Conservation (phyloP, 805 yeast species). For the Lipomyces orientalis region DNA sequence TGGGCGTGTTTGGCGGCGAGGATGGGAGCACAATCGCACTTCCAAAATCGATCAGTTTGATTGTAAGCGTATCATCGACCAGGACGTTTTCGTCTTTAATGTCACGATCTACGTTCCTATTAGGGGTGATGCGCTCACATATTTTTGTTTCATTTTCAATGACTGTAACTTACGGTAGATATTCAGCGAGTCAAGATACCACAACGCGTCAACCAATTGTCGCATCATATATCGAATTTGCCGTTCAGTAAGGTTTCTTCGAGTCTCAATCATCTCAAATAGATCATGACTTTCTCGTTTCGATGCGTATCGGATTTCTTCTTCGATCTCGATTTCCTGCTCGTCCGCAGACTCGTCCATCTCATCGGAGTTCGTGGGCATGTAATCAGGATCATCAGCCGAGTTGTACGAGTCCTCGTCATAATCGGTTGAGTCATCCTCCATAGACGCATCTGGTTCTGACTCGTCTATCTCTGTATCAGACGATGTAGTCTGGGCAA, state of each 20-base stretch:
- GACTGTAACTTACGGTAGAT: slow-evolving; percentile 25
- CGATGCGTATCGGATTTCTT: slow-evolving; percentile 23
- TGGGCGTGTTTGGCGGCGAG: slow-evolving; percentile 8
- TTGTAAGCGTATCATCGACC: slow-evolving; percentile 75
- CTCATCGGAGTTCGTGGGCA: slow-evolving; percentile 21
- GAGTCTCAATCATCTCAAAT: slow-evolving; percentile 54
- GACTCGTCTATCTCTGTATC: slow-evolving; percentile 10
- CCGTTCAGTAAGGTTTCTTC: slow-evolving; percentile 27
- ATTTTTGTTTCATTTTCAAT: too few species aligned
- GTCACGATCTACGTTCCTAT: slow-evolving; percentile 49
- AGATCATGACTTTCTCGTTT: slow-evolving; percentile 73
- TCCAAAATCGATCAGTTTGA: slow-evolving; percentile 84
- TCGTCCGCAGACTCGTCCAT: slow-evolving; percentile 15
- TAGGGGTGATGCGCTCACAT: too few species aligned
- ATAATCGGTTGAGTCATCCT: slow-evolving; percentile 11
- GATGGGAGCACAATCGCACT: slow-evolving; percentile 25
- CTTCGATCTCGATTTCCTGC: slow-evolving; percentile 4
- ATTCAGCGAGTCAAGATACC: slow-evolving; percentile 28
- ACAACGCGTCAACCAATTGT: slow-evolving; percentile 33
- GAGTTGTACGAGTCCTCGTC: slow-evolving; percentile 28
- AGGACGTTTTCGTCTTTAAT: slow-evolving; percentile 86
- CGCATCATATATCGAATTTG: slow-evolving; percentile 36
- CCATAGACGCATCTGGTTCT: slow-evolving; percentile 9
- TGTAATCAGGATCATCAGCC: slow-evolving; percentile 27
- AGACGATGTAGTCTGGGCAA: not conserved